phyloP scores from a whole-genome alignment of 1,284 basidiomycete genomes.

The Apiotrichum laibachii region DNA sequence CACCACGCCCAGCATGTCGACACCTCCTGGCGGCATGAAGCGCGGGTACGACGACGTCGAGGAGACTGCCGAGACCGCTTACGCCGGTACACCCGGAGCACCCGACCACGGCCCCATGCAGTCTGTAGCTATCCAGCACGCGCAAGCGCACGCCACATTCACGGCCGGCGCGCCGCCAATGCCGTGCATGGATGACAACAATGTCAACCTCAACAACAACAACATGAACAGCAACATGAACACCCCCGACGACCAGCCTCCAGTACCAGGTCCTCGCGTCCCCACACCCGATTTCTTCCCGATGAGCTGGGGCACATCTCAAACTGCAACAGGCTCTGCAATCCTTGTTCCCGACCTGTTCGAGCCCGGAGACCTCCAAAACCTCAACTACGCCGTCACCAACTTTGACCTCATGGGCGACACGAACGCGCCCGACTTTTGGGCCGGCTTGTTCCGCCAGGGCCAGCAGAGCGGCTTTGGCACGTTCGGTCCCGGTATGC shows the following conservation, averaged over 20 bases:
- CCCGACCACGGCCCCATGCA: slow-evolving; percentile 12
- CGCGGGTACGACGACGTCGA: slow-evolving; percentile 12
- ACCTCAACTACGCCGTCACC: slow-evolving; percentile 21
- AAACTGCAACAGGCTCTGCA: slow-evolving; percentile 9
- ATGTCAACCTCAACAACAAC: neutral
- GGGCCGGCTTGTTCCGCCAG: slow-evolving; percentile 17
- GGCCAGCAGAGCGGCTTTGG: slow-evolving; percentile 3
- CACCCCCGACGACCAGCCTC: neutral
- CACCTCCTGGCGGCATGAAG: slow-evolving; percentile 6
- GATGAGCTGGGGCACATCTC: slow-evolving; percentile 4
- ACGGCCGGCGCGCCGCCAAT: slow-evolving; percentile 1
- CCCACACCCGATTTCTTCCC: slow-evolving; percentile 6
- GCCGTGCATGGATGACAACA: slow-evolving; percentile 1
- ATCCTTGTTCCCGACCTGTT: slow-evolving; percentile 15
- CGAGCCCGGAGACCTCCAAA: slow-evolving; percentile 20
- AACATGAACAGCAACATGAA: neutral
- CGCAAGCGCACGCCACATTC: slow-evolving; percentile 8
- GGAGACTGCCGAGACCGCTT: neutral
- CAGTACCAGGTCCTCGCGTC: no score
- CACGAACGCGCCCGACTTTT: slow-evolving; percentile 13
- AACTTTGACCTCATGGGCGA: slow-evolving; percentile 25
- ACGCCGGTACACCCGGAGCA: slow-evolving; percentile 13
- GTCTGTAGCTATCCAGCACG: slow-evolving; percentile 2
- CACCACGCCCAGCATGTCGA: neutral
- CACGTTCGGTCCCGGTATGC: slow-evolving; percentile 9